These are phyloP conservation scores for Hymenoscyphus albidus DNA, from an alignment of 2,329 filamentous ascomycete species.

Conservation along the genomic window DNA sequence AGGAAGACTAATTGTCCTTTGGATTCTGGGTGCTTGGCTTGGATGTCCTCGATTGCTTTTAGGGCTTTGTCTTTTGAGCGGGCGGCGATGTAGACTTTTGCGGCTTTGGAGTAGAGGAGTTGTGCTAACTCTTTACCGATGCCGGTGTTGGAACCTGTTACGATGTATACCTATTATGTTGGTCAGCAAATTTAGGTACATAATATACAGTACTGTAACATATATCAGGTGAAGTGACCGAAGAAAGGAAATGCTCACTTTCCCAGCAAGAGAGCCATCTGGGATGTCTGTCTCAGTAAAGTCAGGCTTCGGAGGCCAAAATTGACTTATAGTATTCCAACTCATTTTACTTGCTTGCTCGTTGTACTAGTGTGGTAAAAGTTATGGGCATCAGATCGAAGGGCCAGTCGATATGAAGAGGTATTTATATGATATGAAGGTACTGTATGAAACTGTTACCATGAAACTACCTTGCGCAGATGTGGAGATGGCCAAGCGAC, in stretches of 20 bases:
- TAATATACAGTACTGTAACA: background rate
- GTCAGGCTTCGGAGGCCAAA: constrained; percentile 4
- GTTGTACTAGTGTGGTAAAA: background rate
- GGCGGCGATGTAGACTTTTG: constrained; percentile 41
- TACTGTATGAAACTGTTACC: too few species aligned
- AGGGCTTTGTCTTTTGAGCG: constrained; percentile 38
- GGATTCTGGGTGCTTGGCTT: constrained; percentile 23
- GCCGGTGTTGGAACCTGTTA: constrained; percentile 37
- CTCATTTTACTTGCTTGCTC: background rate
- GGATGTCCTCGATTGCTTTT: constrained; percentile 39
- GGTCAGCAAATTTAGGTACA: background rate
- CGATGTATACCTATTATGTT: constrained; percentile 30
- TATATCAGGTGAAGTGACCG: background rate
- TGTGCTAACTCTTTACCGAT: constrained; percentile 37
- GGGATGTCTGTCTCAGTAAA: constrained; percentile 6
- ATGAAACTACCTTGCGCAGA: too few species aligned
- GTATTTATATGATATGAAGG: too few species aligned
- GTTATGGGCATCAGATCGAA: background rate
- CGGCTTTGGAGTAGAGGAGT: constrained; percentile 39
- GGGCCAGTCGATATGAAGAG: background rate
- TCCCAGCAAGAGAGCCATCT: background rate
- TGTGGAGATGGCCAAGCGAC: too few species aligned
- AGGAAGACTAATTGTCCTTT: constrained; percentile 37
- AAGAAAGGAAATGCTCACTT: background rate
- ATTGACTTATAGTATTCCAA: background rate